Conservation (phyloP, 2,329 filamentous ascomycete species). For the Venturia effusa region DNA sequence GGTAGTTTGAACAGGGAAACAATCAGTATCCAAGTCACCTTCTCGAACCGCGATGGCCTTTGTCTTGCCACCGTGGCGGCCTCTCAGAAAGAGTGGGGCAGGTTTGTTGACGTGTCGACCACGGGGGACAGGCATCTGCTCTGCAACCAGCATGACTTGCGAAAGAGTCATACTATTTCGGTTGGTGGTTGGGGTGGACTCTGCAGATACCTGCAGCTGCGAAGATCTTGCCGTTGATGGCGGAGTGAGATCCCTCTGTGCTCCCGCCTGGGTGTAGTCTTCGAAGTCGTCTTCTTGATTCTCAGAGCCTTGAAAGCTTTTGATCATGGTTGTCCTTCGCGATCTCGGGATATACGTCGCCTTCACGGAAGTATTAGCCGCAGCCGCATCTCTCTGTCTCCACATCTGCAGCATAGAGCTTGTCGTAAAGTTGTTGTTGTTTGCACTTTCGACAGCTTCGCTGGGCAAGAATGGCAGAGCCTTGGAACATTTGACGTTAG, state of each 20-base stretch:
- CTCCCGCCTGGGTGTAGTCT: neutral
- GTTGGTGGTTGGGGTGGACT: neutral
- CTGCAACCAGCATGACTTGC: conserved; percentile 8
- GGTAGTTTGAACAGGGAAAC: neutral
- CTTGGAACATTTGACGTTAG: neutral
- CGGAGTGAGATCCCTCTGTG: neutral
- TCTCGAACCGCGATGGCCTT: neutral
- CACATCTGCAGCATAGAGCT: neutral
- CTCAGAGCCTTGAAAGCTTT: neutral
- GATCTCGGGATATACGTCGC: neutral
- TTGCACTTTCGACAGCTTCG: neutral
- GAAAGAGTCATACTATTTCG: neutral
- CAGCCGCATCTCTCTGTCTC: neutral
- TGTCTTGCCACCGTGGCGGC: neutral
- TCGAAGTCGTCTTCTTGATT: neutral
- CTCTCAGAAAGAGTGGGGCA: neutral
- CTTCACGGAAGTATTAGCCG: neutral
- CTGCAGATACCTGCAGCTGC: neutral
- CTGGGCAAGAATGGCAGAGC: neutral
- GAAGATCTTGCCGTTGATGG: neutral
- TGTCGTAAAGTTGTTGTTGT: neutral
- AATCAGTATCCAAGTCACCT: neutral
- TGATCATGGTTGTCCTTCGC: neutral
- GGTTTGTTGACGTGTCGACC: neutral
- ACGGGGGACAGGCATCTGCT: conserved; percentile 2